A percentile compares a stretch with the other conserved stretches of the same genome.
Evolutionary conservation across 345 rosid species (phyloP).

Genomic region (Eucalyptus viminalis): DNA sequence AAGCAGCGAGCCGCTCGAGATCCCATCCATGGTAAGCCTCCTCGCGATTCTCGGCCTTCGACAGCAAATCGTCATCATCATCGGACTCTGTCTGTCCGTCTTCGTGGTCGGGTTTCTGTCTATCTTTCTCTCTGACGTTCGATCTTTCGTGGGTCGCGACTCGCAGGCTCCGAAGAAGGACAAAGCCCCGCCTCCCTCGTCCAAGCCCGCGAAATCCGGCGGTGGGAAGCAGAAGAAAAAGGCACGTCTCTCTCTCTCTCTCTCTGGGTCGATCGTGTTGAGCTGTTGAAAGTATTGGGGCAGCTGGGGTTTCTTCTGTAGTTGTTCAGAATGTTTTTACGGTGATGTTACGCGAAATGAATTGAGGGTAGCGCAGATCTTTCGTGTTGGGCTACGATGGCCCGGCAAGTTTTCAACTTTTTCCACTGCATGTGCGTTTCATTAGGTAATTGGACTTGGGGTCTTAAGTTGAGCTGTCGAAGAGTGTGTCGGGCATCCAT

Average conservation of each 20-base stretch:
- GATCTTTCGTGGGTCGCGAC: neutral
- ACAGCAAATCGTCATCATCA: neutral
- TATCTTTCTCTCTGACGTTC: neutral
- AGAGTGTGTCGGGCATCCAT: neutral
- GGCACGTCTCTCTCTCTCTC: neutral
- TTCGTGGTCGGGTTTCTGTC: neutral
- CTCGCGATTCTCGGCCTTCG: neutral
- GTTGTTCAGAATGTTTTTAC: neutral
- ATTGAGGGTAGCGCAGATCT: neutral
- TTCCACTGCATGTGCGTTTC: neutral
- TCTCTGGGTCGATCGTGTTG: neutral
- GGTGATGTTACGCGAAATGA: neutral
- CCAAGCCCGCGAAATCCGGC: slow-evolving; percentile 29
- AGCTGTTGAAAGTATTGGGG: neutral
- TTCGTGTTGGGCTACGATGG: neutral
- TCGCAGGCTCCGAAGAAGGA: slow-evolving; percentile 32
- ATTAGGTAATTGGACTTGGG: neutral
- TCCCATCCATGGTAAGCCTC: neutral
- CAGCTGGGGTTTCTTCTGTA: neutral
- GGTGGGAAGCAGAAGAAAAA: slow-evolving; percentile 31
- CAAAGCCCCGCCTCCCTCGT: slow-evolving; percentile 26
- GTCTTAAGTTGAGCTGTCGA: neutral
- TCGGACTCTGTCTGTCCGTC: neutral
- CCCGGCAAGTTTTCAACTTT: neutral
- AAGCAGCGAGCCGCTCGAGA: neutral